Percentiles rank a stretch among this genome's conserved stretches.
phyloP scores from a whole-genome alignment of 306 rosid genomes.

The Fragaria ananassa region DNA sequence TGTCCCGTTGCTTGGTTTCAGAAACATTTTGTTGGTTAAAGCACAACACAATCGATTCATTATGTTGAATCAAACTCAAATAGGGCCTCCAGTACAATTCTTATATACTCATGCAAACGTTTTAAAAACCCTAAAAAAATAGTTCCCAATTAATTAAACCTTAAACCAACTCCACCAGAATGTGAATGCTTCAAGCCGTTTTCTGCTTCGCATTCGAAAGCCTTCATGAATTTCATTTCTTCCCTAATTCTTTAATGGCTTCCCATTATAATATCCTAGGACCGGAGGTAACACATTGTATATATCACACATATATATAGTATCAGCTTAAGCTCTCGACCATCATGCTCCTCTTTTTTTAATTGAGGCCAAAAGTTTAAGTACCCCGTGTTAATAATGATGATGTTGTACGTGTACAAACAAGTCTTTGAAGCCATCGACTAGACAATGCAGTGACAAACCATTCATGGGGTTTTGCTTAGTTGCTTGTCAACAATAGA shows the following conservation, averaged over 20 bases:
- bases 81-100: background rate
- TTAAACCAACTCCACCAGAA: constrained; percentile 8
- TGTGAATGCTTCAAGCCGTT: constrained; percentile 32
- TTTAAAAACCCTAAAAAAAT: background rate
- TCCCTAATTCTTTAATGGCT: constrained; percentile 15
- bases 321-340: constrained; percentile 6
- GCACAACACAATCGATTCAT: constrained; percentile 47
- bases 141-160: background rate
- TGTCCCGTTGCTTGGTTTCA: constrained; percentile 20
- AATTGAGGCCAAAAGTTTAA: constrained; percentile 29
- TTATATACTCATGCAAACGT: background rate
- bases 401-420: background rate
- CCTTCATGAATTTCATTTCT: constrained; percentile 8
- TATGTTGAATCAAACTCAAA: constrained; percentile 36
- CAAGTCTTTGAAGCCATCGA: constrained; percentile 29
- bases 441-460: constrained; percentile 19
- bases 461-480: constrained; percentile 40
- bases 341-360: background rate
- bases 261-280: constrained; percentile 16
- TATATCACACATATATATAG: constrained; percentile 22
- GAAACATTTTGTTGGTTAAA: constrained; percentile 62
- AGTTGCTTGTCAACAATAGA: constrained; percentile 44
- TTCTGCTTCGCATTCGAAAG: constrained; percentile 17
- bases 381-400: constrained; percentile 24
- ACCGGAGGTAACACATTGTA: background rate